phyloP scores from a whole-genome alignment of 768 basidiomycete species.

The Mycena olivaceomarginata region DNA sequence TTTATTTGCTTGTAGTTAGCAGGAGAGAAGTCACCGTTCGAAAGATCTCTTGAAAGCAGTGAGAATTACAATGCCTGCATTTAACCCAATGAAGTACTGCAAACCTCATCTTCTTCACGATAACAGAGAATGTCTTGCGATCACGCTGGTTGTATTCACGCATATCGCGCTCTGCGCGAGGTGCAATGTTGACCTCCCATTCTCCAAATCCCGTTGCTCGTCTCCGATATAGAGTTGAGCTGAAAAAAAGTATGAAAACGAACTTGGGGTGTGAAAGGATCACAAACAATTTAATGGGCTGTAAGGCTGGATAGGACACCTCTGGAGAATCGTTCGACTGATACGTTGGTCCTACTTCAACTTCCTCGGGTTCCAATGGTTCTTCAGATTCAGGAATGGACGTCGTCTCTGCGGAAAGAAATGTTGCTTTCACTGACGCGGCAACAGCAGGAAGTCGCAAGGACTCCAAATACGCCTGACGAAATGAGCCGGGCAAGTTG shows the following conservation, averaged over 20 bases:
- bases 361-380: not conserved
- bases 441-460: conserved; percentile 31
- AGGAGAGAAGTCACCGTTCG: conserved; percentile 68
- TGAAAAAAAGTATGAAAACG: conserved; percentile 4
- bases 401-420: not conserved
- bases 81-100: not conserved
- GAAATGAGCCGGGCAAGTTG: not conserved
- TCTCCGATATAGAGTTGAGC: conserved; percentile 34
- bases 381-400: not conserved
- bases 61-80: not conserved
- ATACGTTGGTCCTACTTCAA: not conserved
- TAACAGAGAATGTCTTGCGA: conserved; percentile 58
- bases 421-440: conserved; percentile 23
- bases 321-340: conserved; percentile 14
- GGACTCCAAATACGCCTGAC: conserved; percentile 37
- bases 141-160: conserved; percentile 58
- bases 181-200: conserved; percentile 66
- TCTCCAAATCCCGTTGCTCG: conserved; percentile 36
- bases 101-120: conserved; percentile 70
- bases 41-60: conserved; percentile 56
- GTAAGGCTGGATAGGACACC: not conserved
- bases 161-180: conserved; percentile 37
- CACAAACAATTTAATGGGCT: conserved; percentile 24
- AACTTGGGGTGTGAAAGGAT: not conserved
- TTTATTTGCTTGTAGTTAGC: conserved; percentile 68